phyloP scores from a whole-genome alignment of 2,329 filamentous ascomycete species.

The Botrytis porri region DNA sequence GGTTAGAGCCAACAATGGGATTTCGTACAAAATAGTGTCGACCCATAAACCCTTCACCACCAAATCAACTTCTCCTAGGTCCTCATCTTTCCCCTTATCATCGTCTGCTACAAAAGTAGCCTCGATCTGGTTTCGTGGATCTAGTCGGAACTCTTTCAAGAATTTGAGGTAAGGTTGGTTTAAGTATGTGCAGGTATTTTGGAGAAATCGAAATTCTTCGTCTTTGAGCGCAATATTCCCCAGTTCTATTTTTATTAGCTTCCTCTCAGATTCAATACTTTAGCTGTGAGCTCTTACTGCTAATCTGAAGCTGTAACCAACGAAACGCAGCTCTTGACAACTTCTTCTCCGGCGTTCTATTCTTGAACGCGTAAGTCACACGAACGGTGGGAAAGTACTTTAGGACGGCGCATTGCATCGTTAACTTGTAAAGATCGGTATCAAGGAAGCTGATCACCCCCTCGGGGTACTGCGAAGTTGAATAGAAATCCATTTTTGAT shows the following conservation, averaged over 20 bases:
- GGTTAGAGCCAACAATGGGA: conserved; percentile 84
- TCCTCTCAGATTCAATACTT: not conserved
- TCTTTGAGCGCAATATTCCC: conserved; percentile 74
- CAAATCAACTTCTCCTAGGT: conserved; percentile 73
- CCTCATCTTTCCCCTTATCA: conserved; percentile 60
- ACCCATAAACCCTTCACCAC: conserved; percentile 81
- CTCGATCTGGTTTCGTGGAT: conserved; percentile 75
- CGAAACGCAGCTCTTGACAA: conserved; percentile 76
- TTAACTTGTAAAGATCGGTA: conserved; percentile 83
- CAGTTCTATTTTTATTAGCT: conserved; percentile 57
- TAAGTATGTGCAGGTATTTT: conserved; percentile 77
- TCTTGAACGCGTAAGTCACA: conserved; percentile 92
- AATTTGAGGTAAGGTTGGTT: conserved; percentile 74
- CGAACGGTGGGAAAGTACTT: conserved; percentile 82
- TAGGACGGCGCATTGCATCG: conserved; percentile 95
- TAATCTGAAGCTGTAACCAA: conserved; percentile 83
- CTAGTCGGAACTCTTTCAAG: conserved; percentile 76
- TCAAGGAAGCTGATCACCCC: conserved; percentile 81
- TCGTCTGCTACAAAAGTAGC: conserved; percentile 52
- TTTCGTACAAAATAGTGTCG: conserved; percentile 96
- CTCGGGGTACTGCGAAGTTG: conserved; percentile 65
- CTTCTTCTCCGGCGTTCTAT: conserved; percentile 91
- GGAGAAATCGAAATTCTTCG: conserved; percentile 78
- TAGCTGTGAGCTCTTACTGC: conserved; percentile 52
- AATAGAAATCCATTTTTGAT: conserved; percentile 68